Conservation (phyloP, 305 asterid genomes). For the Fraxinus greggii region DNA sequence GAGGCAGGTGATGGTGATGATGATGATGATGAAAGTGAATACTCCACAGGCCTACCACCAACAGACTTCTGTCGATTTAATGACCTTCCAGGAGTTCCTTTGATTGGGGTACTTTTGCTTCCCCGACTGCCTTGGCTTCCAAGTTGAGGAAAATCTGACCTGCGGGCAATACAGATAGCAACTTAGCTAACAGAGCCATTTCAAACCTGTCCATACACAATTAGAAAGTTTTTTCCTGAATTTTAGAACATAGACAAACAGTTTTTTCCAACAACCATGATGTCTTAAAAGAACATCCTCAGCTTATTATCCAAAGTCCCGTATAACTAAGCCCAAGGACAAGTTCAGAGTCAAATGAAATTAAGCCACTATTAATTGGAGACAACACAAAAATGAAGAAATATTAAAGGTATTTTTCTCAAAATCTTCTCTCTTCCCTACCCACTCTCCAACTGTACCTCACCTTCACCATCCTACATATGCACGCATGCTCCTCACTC, state of each 20-base stretch:
- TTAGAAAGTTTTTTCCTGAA: neutral
- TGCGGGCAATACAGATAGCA: constrained; percentile 29
- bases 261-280: neutral
- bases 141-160: constrained; percentile 79
- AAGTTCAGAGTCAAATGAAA: neutral
- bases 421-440: neutral
- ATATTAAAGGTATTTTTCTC: neutral
- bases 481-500: neutral
- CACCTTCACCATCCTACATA: neutral
- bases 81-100: constrained; percentile 55
- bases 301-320: neutral
- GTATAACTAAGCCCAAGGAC: neutral
- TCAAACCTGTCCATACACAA: neutral
- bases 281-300: neutral
- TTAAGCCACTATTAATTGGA: neutral
- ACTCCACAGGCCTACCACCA: constrained; percentile 49
- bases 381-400: neutral
- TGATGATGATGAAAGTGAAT: constrained; percentile 43
- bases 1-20: constrained; percentile 52
- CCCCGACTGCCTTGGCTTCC: constrained; percentile 53
- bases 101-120: constrained; percentile 53
- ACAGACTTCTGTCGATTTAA: constrained; percentile 57
- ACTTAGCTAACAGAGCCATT: constrained; percentile 6
- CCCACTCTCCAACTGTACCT: neutral
- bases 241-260: neutral